These are phyloP conservation scores for Schizonepeta tenuifolia DNA, from an alignment of 257 asterid species.

Conservation along the genomic window DNA sequence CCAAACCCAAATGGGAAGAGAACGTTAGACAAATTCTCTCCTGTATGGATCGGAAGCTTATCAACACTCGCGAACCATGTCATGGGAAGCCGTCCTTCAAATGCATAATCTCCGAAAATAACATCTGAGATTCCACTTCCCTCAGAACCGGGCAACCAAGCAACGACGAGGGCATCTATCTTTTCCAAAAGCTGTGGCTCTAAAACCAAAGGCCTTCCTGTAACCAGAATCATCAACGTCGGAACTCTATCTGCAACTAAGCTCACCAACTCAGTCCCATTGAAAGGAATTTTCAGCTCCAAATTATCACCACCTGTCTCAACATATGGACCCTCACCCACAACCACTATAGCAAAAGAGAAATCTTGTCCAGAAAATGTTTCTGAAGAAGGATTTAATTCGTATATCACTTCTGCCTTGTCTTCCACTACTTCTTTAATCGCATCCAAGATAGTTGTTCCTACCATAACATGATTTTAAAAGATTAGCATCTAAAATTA, in stretches of 20 bases:
- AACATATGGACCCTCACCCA: slow-evolving; percentile 85
- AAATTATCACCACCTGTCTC: slow-evolving; percentile 78
- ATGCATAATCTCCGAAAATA: slow-evolving; percentile 68
- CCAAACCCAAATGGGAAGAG: slow-evolving; percentile 83
- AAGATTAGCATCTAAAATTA: not conserved
- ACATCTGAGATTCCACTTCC: slow-evolving; percentile 82
- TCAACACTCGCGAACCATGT: slow-evolving; percentile 79
- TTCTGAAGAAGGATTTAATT: slow-evolving; percentile 59
- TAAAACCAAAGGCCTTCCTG: slow-evolving; percentile 79
- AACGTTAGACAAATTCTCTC: slow-evolving; percentile 55
- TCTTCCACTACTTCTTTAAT: slow-evolving; percentile 61
- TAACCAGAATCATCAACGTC: slow-evolving; percentile 63
- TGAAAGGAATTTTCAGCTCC: slow-evolving; percentile 62
- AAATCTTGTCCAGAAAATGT: slow-evolving; percentile 60
- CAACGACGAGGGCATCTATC: slow-evolving; percentile 63
- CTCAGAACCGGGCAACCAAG: slow-evolving; percentile 92
- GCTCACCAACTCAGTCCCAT: slow-evolving; percentile 61
- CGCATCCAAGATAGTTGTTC: slow-evolving; percentile 86
- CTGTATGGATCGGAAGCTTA: slow-evolving; percentile 63
- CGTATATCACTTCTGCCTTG: slow-evolving; percentile 62
- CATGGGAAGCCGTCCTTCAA: slow-evolving; percentile 75
- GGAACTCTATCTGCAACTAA: slow-evolving; percentile 73
- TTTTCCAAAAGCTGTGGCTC: slow-evolving; percentile 64
- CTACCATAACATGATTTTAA: slow-evolving; percentile 40
- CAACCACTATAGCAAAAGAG: slow-evolving; percentile 70